phyloP scores from a whole-genome alignment of 768 basidiomycete genomes.

The Amanita exitialis region DNA sequence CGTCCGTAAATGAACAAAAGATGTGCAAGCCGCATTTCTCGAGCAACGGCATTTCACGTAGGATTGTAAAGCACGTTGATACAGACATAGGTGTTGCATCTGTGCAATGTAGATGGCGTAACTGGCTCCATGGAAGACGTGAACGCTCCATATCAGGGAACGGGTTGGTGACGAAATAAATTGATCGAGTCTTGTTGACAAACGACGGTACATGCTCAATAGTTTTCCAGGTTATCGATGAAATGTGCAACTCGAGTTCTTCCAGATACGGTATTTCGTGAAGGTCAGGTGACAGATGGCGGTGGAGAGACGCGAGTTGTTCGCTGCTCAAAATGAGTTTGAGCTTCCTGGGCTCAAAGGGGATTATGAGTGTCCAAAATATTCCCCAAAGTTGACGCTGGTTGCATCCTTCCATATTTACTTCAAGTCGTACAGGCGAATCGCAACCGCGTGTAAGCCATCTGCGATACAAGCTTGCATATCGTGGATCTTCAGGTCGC shows the following conservation, averaged over 20 bases:
- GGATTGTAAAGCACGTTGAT: not conserved
- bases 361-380: not conserved
- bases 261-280: not conserved
- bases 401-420: too few relatives aligned
- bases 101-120: not conserved
- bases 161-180: not conserved
- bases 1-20: not conserved
- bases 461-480: not conserved
- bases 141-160: not conserved
- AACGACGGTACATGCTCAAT: not conserved
- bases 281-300: not conserved
- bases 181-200: not conserved
- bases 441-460: not conserved
- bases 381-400: not conserved
- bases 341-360: not conserved
- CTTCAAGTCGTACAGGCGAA: not conserved
- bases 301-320: too few relatives aligned
- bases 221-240: not conserved
- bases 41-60: not conserved
- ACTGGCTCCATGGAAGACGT: not conserved
- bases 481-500: not conserved
- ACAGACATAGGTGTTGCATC: not conserved
- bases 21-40: not conserved
- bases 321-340: not conserved
- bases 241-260: not conserved